phyloP scores from a whole-genome alignment of 176 grass and related monocot genomes.

The Lolium rigidum region DNA sequence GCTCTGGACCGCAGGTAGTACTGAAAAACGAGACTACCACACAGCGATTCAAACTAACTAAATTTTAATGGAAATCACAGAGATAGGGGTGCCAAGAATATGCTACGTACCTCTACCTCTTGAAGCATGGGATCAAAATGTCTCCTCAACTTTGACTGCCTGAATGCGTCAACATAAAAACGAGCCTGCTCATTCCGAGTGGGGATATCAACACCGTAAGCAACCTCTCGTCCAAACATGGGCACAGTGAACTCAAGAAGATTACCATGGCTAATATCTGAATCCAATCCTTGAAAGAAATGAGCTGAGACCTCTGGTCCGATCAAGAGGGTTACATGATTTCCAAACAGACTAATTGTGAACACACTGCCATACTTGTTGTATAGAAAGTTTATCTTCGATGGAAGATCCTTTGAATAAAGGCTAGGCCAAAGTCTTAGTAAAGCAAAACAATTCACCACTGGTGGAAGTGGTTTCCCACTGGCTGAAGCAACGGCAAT shows the following conservation, averaged over 20 bases:
- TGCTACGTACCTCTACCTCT: not conserved
- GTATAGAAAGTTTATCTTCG: not conserved
- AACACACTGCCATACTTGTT: conserved; percentile 13
- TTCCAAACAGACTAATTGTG: not conserved
- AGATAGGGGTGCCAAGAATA: not conserved
- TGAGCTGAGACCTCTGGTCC: not conserved
- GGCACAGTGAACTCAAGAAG: conserved; percentile 14
- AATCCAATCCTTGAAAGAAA: conserved; percentile 6
- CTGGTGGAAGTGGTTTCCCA: not conserved
- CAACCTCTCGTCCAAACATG: conserved; percentile 12
- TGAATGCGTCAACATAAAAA: not conserved
- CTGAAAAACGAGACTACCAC: not conserved
- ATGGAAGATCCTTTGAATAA: not conserved
- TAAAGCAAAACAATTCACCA: not conserved
- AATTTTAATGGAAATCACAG: not conserved
- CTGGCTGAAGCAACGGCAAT: not conserved
- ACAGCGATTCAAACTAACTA: not conserved
- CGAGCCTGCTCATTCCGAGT: conserved; percentile 15
- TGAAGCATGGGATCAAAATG: conserved; percentile 10
- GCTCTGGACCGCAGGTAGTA: not conserved
- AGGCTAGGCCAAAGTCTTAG: not conserved
- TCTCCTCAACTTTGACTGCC: not conserved
- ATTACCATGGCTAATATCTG: conserved; percentile 11
- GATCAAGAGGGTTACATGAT: not conserved
- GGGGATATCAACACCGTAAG: not conserved